Conservation (phyloP, 176 grass and related monocot species). For the Phoenix roebelenii region DNA sequence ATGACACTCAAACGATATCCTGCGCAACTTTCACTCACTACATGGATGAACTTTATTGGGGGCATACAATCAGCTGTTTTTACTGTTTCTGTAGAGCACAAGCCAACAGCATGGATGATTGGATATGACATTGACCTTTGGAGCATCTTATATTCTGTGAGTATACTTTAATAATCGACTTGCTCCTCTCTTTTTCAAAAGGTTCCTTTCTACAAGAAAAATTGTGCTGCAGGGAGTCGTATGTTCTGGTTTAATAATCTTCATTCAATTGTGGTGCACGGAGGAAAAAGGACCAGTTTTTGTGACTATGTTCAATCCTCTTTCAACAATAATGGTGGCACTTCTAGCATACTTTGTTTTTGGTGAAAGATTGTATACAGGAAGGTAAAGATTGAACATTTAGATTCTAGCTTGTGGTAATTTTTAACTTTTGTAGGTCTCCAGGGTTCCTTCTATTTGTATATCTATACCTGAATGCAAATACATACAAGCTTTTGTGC, state of each 20-base stretch:
- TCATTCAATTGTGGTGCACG: constrained; percentile 84
- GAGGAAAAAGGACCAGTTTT: constrained; percentile 87
- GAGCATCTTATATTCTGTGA: constrained; percentile 54
- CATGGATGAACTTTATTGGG: constrained; percentile 71
- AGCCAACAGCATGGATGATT: constrained; percentile 44
- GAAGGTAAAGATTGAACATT: too few species aligned
- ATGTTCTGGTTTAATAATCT: constrained; percentile 71
- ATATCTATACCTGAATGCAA: too few species aligned
- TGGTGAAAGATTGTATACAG: too few species aligned
- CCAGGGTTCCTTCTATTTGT: too few species aligned
- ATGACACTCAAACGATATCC: constrained; percentile 72
- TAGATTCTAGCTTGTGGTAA: too few species aligned
- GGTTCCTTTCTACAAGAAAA: too few species aligned
- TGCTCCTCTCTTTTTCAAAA: background rate
- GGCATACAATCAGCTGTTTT: constrained; percentile 59
- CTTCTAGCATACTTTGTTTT: too few species aligned
- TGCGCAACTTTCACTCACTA: constrained; percentile 67
- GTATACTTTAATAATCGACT: constrained; percentile 2
- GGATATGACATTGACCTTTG: constrained; percentile 78
- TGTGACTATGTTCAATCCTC: constrained; percentile 93
- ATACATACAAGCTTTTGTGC: too few species aligned
- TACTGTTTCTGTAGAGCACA: constrained; percentile 36
- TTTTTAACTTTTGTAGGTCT: too few species aligned
- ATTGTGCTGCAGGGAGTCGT: constrained; percentile 39
- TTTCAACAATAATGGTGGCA: constrained; percentile 69